phyloP scores from a whole-genome alignment of 495 filamentous ascomycete species.

The Jackrogersella multiformis region DNA sequence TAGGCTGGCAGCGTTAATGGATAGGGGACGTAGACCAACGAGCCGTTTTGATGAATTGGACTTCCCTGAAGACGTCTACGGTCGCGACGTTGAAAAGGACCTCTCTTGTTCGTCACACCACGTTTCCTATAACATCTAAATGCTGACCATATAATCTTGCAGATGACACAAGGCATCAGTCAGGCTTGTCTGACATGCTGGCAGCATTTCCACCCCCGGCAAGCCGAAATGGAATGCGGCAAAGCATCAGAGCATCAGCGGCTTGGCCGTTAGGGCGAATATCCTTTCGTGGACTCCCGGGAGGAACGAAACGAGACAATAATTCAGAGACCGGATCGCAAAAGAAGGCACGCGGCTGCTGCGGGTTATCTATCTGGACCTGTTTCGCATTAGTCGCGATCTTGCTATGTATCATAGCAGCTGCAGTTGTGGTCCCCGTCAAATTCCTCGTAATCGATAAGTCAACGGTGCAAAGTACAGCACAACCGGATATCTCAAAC shows the following conservation, averaged over 20 bases:
- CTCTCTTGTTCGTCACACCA: constrained; percentile 46
- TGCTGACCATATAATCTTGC: constrained; percentile 46
- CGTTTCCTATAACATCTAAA: background rate
- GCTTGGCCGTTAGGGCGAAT: constrained; percentile 57
- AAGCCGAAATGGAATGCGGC: constrained; percentile 60
- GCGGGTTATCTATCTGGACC: constrained; percentile 83
- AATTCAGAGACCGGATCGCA: constrained; percentile 31
- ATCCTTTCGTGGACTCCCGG: constrained; percentile 39
- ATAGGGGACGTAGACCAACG: constrained; percentile 80
- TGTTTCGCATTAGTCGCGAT: constrained; percentile 76
- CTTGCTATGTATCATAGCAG: constrained; percentile 78
- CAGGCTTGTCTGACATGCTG: constrained; percentile 83
- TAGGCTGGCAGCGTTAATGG: constrained; percentile 84
- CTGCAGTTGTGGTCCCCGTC: constrained; percentile 86
- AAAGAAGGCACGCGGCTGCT: constrained; percentile 59
- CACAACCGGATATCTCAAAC: constrained; percentile 48
- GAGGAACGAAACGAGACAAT: constrained; percentile 16
- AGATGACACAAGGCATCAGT: constrained; percentile 62
- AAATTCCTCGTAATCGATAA: constrained; percentile 78
- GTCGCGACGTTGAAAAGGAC: constrained; percentile 50
- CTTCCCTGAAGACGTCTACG: constrained; percentile 50
- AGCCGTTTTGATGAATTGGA: constrained; percentile 69
- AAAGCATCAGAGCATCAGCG: constrained; percentile 46
- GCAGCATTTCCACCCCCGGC: constrained; percentile 88
- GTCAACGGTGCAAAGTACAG: constrained; percentile 41